Evolutionary conservation across 1,139 yeast species (phyloP).

Genomic region (Yamadazyma pseudoaaseri): DNA sequence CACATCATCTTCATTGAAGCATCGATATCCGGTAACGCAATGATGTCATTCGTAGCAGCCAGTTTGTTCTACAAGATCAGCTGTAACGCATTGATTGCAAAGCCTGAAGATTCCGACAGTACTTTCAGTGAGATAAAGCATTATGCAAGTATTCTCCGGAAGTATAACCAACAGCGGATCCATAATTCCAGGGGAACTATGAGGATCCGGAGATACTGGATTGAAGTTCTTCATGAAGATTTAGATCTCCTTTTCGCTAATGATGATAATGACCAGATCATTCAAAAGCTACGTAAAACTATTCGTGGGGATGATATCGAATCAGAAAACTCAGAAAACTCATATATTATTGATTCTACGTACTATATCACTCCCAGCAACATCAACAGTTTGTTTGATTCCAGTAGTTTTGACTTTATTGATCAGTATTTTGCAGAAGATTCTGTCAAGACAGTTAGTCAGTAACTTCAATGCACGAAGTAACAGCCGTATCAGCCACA

Average conservation of each 20-base stretch:
- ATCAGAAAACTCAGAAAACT: not conserved
- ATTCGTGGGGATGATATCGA: slow-evolving; percentile 1
- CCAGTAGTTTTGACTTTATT: no score
- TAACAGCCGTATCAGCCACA: slow-evolving; percentile 12
- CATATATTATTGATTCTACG: not conserved
- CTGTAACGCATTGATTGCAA: slow-evolving; percentile 3
- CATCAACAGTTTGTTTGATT: slow-evolving; percentile 1
- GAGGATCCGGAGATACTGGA: slow-evolving; percentile 12
- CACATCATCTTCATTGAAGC: slow-evolving; percentile 4
- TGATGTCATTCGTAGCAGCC: slow-evolving; percentile 7
- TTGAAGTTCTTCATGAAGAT: slow-evolving; percentile 11
- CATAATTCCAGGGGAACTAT: slow-evolving; percentile 10
- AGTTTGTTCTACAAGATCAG: slow-evolving; percentile 8
- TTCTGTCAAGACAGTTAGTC: slow-evolving; percentile 4
- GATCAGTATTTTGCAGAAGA: slow-evolving; percentile 2
- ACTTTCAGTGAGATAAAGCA: slow-evolving; percentile 1
- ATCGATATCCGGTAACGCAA: slow-evolving; percentile 4
- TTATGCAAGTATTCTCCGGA: slow-evolving; percentile 2
- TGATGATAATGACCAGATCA: not conserved
- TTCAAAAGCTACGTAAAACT: not conserved
- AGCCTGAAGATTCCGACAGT: slow-evolving; percentile 1
- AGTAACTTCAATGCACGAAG: slow-evolving; percentile 11
- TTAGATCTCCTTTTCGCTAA: slow-evolving; percentile 5
- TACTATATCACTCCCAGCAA: slow-evolving; percentile 1
- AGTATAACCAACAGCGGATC: slow-evolving; percentile 4